Base-by-base conservation (phyloP, 768 basidiomycete species). In the Leccinum broughii region DNA sequence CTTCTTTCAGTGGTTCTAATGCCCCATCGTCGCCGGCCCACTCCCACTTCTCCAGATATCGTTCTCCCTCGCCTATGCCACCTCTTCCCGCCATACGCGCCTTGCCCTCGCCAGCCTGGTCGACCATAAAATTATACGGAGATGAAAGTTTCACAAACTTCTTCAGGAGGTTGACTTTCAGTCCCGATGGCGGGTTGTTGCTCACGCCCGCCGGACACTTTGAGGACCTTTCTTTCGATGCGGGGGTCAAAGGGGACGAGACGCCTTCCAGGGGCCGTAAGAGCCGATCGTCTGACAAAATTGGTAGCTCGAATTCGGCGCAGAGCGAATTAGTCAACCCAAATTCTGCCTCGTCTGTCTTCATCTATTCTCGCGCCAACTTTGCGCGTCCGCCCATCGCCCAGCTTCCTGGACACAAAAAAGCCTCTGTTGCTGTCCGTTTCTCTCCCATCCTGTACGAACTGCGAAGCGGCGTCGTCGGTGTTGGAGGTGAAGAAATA, bases 121-220 rank as follows among this genome's bases (percentile, higher is more conserved):
- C 83, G 1, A 81, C 80, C 48, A 85, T 93, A 60, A 88, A 88
- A 69, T 78, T 99, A 14, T 99, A 98, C 68, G 94, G 95, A 51
- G 96, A 98, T 73, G 95, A 98, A 73, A 92, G 88, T 65, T 93
- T 86, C 68, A 94, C 93, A 4, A 94, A 95, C 67, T 99, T 98
- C 78, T 99, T 98, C 81, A 80, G 97, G 30, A 83, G 97, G 37
- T 78, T 99, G 61, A 89, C 90, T 11, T 99, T 98, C 76, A 94
- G 93, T 57, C 93, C 96, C 2, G 97, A 99, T 71, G 97, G 97
- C 0, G 92, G 89, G 10, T 79, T 99, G 37, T 81, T 99, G 50
- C 78, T 98, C 64, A 98, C 97, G 0, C 97, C 97, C 0, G 96
- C 97, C 1, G 97, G 97, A 1, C 92, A 96, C 70, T 98, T 97